These are phyloP conservation scores for Penicillium roqueforti DNA, from an alignment of 495 filamentous ascomycete species.

Conservation along the genomic window DNA sequence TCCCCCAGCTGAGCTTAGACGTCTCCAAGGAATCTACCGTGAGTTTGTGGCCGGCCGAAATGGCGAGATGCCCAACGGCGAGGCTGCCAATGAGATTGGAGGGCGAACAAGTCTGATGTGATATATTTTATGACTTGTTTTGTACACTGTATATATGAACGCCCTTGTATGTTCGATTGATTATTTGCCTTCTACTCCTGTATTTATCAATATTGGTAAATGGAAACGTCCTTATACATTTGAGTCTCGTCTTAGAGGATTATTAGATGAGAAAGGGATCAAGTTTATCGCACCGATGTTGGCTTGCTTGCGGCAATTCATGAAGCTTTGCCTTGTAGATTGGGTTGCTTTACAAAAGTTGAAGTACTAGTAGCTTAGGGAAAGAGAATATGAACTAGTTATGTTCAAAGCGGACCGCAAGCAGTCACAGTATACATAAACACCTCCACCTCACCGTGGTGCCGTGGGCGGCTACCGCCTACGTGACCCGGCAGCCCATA, in stretches of 20 bases:
- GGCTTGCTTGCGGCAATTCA: no score
- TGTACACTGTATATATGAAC: slow-evolving; percentile 23
- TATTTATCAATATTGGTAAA: slow-evolving; percentile 2
- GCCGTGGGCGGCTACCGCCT: no score
- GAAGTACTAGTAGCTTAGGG: no score
- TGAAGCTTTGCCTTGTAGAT: no score
- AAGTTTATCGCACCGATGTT: background rate
- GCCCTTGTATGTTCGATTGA: background rate
- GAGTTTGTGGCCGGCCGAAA: slow-evolving; percentile 91
- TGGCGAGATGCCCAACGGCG: slow-evolving; percentile 89
- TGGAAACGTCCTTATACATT: background rate
- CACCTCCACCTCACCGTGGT: no score
- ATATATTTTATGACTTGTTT: slow-evolving; percentile 15
- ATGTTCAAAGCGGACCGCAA: no score
- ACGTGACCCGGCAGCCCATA: no score
- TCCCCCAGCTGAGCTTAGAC: slow-evolving; percentile 62
- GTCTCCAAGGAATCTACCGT: slow-evolving; percentile 75
- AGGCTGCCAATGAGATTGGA: slow-evolving; percentile 85
- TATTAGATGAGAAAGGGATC: background rate
- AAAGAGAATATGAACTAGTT: no score
- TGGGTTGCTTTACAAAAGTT: no score
- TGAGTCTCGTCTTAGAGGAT: background rate
- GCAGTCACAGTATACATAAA: no score
- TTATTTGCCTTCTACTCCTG: slow-evolving; percentile 1
- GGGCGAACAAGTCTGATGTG: slow-evolving; percentile 92